Evolutionary conservation across 2,329 filamentous ascomycete genomes (phyloP).

Genomic region (Triangularia setosa): DNA sequence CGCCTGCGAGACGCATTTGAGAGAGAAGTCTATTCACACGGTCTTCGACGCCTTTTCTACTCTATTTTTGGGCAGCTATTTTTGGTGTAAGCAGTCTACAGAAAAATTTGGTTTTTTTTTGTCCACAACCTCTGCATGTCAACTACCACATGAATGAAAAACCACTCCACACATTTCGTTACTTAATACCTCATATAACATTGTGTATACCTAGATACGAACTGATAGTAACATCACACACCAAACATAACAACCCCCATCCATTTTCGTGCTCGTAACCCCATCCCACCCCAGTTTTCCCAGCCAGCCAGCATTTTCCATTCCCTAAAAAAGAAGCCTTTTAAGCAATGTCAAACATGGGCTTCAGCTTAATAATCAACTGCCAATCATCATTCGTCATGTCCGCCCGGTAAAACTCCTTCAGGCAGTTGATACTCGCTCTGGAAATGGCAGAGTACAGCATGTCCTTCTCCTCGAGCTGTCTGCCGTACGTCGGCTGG

Average conservation of each 20-base stretch:
- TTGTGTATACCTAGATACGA: background rate
- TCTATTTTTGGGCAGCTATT: too few species aligned
- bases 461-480: conserved; percentile 85
- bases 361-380: conserved; percentile 92
- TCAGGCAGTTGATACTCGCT: conserved; percentile 86
- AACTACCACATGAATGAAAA: too few species aligned
- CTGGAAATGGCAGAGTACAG: conserved; percentile 87
- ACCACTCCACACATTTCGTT: too few species aligned
- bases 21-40: too few species aligned
- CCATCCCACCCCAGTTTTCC: background rate
- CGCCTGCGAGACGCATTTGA: too few species aligned
- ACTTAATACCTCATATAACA: background rate
- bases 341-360: conserved; percentile 81
- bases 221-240: background rate
- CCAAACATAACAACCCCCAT: background rate
- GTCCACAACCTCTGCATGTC: too few species aligned
- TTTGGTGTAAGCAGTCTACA: too few species aligned
- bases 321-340: background rate
- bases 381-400: conserved; percentile 91
- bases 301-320: background rate
- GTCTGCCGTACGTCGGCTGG: conserved; percentile 91
- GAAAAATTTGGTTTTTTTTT: too few species aligned
- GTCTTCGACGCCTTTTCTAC: too few species aligned
- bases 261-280: background rate
- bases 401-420: conserved; percentile 89